Conservation (phyloP, 2,329 filamentous ascomycete genomes). For the Cladosporium sp. region DNA sequence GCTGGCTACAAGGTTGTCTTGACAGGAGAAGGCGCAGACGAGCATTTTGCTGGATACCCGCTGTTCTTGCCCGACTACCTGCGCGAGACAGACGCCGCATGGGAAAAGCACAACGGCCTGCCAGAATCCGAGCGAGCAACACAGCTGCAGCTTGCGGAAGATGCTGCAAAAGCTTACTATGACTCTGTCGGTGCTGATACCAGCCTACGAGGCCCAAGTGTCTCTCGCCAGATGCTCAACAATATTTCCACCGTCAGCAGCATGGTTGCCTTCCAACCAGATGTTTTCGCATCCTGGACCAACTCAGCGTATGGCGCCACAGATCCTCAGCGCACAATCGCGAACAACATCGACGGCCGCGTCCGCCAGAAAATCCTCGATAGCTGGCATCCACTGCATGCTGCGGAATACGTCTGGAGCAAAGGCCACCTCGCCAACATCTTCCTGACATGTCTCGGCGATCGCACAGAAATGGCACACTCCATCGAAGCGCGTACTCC, state of each 20-base stretch:
- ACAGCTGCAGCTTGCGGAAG: slow-evolving; percentile 23
- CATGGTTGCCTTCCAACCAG: slow-evolving; percentile 33
- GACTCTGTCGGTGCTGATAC: slow-evolving; percentile 26
- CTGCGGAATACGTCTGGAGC: slow-evolving; percentile 36
- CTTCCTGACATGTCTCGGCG: slow-evolving; percentile 41
- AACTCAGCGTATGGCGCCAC: slow-evolving; percentile 23
- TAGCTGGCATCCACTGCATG: slow-evolving; percentile 41
- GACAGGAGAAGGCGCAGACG: slow-evolving; percentile 45
- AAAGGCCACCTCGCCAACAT: slow-evolving; percentile 37
- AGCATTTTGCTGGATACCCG: slow-evolving; percentile 53
- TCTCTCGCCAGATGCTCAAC: slow-evolving; percentile 37
- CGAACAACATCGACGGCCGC: slow-evolving; percentile 29
- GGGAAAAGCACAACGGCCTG: slow-evolving; percentile 21
- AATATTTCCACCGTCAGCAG: slow-evolving; percentile 34
- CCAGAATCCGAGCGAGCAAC: slow-evolving; percentile 20
- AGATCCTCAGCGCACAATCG: slow-evolving; percentile 32
- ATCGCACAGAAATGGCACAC: slow-evolving; percentile 44
- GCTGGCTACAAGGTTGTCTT: slow-evolving; percentile 52
- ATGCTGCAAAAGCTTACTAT: slow-evolving; percentile 25
- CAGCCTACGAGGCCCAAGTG: slow-evolving; percentile 20
- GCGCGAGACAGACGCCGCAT: slow-evolving; percentile 43
- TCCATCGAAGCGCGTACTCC: slow-evolving; percentile 39
- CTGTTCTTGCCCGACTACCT: slow-evolving; percentile 46
- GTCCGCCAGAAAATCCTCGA: slow-evolving; percentile 27
- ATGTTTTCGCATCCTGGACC: slow-evolving; percentile 36